Percentiles rank a stretch among this genome's conserved stretches.
phyloP scores from a whole-genome alignment of 2,329 filamentous ascomycete genomes.

The Talaromyces sp. region DNA sequence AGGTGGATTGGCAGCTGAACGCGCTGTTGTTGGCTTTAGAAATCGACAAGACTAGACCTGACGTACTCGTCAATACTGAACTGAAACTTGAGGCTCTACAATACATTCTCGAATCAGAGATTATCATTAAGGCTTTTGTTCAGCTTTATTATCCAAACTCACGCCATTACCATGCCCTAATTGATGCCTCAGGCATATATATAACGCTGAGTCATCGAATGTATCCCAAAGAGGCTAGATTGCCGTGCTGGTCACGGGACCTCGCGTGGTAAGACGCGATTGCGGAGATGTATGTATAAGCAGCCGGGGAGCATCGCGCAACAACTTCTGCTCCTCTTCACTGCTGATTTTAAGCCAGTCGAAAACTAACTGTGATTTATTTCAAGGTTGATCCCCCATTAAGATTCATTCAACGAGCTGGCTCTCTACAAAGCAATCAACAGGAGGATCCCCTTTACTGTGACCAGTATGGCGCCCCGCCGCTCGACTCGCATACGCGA shows the following conservation, averaged over 20 bases:
- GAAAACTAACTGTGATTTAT: background rate
- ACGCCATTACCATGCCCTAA: no score
- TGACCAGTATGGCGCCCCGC: constrained; percentile 43
- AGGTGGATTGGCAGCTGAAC: no score
- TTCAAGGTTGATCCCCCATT: background rate
- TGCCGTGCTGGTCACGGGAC: constrained; percentile 2
- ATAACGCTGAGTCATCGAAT: background rate
- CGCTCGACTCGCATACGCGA: constrained; percentile 45
- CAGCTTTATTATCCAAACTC: no score
- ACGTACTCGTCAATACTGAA: no score
- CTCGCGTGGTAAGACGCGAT: constrained; percentile 1
- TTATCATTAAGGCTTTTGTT: no score
- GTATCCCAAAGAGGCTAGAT: constrained; percentile 9
- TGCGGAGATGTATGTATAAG: background rate
- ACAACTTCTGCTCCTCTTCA: background rate
- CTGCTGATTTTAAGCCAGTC: background rate
- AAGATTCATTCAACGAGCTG: background rate
- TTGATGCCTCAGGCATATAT: no score
- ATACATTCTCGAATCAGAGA: no score
- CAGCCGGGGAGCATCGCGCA: background rate
- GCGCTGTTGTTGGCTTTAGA: no score
- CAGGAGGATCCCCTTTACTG: background rate
- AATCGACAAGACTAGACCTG: no score
- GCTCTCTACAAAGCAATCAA: background rate
- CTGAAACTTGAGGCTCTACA: no score